Percentiles rank a stretch among this genome's conserved stretches.
phyloP scores from a whole-genome alignment of 352 stramenopile species.

The Phytopythium chamaehyphon region DNA sequence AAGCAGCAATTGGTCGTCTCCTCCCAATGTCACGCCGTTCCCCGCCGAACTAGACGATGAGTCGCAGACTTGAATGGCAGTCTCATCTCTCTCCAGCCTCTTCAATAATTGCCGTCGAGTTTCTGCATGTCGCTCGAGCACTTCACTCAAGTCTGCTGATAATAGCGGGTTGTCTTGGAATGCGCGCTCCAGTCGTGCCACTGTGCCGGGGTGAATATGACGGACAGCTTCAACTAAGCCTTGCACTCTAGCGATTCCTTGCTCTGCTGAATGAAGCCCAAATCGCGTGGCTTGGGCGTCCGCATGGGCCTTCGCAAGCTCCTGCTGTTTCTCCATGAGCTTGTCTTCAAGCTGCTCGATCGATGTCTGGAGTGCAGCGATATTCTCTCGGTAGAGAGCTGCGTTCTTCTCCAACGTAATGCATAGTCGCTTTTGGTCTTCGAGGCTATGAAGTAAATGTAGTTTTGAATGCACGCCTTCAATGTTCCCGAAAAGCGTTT shows the following conservation, averaged over 20 bases:
- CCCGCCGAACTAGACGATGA: constrained; percentile 9
- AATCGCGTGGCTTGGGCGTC: constrained; percentile 65
- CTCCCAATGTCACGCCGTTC: constrained; percentile 1
- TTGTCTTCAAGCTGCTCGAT: constrained; percentile 54
- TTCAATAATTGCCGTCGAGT: constrained; percentile 45
- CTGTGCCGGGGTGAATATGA: constrained; percentile 61
- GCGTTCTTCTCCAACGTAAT: constrained; percentile 60
- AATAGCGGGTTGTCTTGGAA: constrained; percentile 64
- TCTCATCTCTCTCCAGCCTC: constrained; percentile 50
- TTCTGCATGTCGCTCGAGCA: constrained; percentile 39
- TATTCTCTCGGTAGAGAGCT: constrained; percentile 53
- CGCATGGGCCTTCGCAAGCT: constrained; percentile 53
- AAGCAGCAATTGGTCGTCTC: constrained; percentile 61
- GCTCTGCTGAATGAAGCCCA: constrained; percentile 62
- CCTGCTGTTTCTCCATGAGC: constrained; percentile 59
- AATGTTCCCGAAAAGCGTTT: constrained; percentile 64
- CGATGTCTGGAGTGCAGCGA: constrained; percentile 46
- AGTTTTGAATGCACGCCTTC: constrained; percentile 65
- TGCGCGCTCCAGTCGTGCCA: constrained; percentile 62
- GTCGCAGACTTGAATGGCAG: constrained; percentile 50
- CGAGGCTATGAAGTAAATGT: constrained; percentile 55
- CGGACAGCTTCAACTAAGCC: constrained; percentile 69
- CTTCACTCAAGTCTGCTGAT: constrained; percentile 56
- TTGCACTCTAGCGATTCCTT: constrained; percentile 66
- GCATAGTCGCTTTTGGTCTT: constrained; percentile 79